Evolutionary conservation across 2,329 filamentous ascomycete species (phyloP), one percentile per base, ranked within the genome.

Genomic region (Septoria petroselini): DNA sequence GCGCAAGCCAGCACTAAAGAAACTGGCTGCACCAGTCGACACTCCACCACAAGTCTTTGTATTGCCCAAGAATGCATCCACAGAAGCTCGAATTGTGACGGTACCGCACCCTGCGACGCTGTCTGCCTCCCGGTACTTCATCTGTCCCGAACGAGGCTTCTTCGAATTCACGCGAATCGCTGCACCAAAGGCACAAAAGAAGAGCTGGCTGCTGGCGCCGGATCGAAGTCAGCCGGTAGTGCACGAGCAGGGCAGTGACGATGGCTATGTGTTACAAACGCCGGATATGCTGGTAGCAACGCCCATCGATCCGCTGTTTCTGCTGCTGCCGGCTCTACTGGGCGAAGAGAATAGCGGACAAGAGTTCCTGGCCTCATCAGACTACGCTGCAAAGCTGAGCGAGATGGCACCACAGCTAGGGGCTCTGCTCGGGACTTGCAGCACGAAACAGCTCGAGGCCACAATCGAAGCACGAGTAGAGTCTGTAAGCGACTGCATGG

Each of bases 281-380:
- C 82, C 88, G 27, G 83, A 90, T 52, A 72, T 97, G n/a, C 85
- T 86, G 62, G 71, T 97, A 52, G 88, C 91, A 7, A 95, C 93
- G 1, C 80, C 83, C 1, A 75, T 95, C 47, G 93, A 98, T 67
- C 79, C 88, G 4, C 65, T 96, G 2, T 97, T 97, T 71, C 75
- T 97, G 42, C 66, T 95, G 3, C 73, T 97, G 1, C 86, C 91
- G 0, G 79, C 83, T 3, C 76, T 97, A n/a, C 43, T 46, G 17
- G 53, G 50, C 15, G 52, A 57, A 17, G 53, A 57, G 37, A 50
- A 31, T 31, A 45, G 41, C 9, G 52, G 38, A 44, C 57, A 55
- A 11, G 58, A 58, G 53, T 88, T 63, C 58, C 73, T 89, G 11
- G 78, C 81, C 1, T 73, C 81, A 47, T 85, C 90, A 40, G 86